These are phyloP conservation scores for Cunninghamia lanceolata DNA, from an alignment of 75 land plant genomes.

Conservation along the genomic window DNA sequence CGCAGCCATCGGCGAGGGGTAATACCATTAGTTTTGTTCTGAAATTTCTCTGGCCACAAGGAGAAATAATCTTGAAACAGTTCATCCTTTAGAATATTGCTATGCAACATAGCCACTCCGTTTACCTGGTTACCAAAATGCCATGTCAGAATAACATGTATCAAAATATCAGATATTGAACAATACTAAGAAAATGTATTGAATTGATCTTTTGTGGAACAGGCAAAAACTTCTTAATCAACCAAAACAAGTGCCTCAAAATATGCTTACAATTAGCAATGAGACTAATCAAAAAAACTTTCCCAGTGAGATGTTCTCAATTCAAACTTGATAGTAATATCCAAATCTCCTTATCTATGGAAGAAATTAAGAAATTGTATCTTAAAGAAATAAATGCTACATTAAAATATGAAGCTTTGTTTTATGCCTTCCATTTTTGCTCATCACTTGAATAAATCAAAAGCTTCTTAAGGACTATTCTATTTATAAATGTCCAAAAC, in stretches of 20 bases:
- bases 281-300: not conserved
- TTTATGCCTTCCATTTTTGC: not conserved
- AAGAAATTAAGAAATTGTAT: not conserved
- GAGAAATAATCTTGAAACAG: conserved; percentile 86
- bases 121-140: conserved; percentile 64
- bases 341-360: not conserved
- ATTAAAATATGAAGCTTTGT: not conserved
- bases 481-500: too few species aligned
- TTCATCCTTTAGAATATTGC: conserved; percentile 74
- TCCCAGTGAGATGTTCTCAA: not conserved
- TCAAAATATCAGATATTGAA: not conserved
- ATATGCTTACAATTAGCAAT: not conserved
- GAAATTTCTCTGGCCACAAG: conserved; percentile 92
- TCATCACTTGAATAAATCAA: too few species aligned
- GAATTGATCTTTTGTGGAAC: not conserved
- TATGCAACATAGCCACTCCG: conserved; percentile 95
- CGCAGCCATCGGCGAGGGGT: conserved; percentile 96
- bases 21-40: conserved; percentile 98
- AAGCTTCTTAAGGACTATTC: too few species aligned
- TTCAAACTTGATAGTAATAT: not conserved
- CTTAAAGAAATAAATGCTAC: not conserved
- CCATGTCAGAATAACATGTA: not conserved
- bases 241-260: not conserved
- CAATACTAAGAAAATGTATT: not conserved
- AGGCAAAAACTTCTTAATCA: not conserved